phyloP scores from a whole-genome alignment of 495 filamentous ascomycete species.

The Xylaria telfairii region DNA sequence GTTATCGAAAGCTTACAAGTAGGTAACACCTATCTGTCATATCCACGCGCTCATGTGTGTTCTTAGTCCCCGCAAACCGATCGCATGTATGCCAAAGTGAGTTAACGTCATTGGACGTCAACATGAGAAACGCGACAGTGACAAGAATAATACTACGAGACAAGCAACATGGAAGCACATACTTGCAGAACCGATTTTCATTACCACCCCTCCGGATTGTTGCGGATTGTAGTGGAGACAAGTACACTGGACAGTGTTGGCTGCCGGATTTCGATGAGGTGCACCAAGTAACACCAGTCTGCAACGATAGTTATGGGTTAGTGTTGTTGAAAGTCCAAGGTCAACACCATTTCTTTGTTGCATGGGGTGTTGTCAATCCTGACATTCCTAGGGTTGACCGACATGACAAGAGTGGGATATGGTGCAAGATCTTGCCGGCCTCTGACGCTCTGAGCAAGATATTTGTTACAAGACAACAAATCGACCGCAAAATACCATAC shows the following conservation, averaged over 20 bases:
- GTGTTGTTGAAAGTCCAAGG: neutral
- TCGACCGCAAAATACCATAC: neutral
- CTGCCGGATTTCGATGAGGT: neutral
- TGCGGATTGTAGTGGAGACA: neutral
- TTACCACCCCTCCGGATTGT: neutral
- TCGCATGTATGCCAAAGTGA: too few species aligned
- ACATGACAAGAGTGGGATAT: neutral
- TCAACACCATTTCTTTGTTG: neutral
- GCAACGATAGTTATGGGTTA: neutral
- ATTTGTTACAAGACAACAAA: neutral
- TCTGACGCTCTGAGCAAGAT: neutral
- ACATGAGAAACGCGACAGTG: neutral
- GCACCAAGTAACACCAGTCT: neutral
- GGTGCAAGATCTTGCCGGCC: constrained; percentile 7
- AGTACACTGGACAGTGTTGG: neutral
- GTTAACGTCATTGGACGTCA: too few species aligned
- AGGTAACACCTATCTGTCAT: neutral
- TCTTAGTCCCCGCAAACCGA: too few species aligned
- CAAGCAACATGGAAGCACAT: neutral
- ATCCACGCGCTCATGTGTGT: neutral
- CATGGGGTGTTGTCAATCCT: neutral
- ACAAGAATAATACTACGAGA: neutral
- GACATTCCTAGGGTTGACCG: too few species aligned
- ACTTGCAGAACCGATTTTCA: neutral
- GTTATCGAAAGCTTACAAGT: too few species aligned